A percentile compares a stretch with the other conserved stretches of the same genome.
Evolutionary conservation across 148 eudicot species (phyloP).

Genomic region (Dianthus caryophyllus): DNA sequence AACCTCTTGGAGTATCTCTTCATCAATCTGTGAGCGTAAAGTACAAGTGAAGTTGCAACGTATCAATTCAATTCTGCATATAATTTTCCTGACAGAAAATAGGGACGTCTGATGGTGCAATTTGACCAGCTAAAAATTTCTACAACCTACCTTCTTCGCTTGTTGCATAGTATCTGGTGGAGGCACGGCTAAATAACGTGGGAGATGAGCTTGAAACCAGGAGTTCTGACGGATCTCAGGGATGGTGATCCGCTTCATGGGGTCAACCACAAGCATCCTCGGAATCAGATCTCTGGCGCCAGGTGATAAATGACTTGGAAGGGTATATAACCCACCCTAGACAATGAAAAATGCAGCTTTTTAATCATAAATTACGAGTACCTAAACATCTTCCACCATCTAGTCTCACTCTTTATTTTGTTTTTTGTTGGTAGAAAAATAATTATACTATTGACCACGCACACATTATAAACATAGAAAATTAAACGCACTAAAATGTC

Average conservation of each 20-base stretch:
- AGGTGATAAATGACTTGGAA: slow-evolving; percentile 88
- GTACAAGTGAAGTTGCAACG: neutral
- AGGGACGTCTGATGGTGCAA: neutral
- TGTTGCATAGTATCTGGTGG: slow-evolving; percentile 94
- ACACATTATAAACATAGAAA: too few relatives aligned
- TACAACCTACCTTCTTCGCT: slow-evolving; percentile 68
- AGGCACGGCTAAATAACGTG: slow-evolving; percentile 91
- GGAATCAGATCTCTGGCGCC: slow-evolving; percentile 94
- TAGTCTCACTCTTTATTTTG: too few relatives aligned
- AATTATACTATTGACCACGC: too few relatives aligned
- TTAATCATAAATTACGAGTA: too few relatives aligned
- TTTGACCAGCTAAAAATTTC: neutral
- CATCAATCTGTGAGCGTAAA: slow-evolving; percentile 55
- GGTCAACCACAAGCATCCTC: slow-evolving; percentile 94
- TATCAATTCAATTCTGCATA: neutral
- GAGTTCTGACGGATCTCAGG: slow-evolving; percentile 82
- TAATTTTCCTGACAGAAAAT: neutral
- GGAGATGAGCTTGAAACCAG: slow-evolving; percentile 95
- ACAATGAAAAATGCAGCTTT: neutral
- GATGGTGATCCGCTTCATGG: slow-evolving; percentile 88
- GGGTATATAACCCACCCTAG: slow-evolving; percentile 96
- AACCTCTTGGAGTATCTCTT: slow-evolving; percentile 73
- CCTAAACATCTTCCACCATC: too few relatives aligned
- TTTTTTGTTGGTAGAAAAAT: too few relatives aligned
- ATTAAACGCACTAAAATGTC: too few relatives aligned